Percentiles rank a stretch among this genome's conserved stretches.
phyloP scores from a whole-genome alignment of 1,284 basidiomycete genomes.

The Cutaneotrichosporon mucoides region DNA sequence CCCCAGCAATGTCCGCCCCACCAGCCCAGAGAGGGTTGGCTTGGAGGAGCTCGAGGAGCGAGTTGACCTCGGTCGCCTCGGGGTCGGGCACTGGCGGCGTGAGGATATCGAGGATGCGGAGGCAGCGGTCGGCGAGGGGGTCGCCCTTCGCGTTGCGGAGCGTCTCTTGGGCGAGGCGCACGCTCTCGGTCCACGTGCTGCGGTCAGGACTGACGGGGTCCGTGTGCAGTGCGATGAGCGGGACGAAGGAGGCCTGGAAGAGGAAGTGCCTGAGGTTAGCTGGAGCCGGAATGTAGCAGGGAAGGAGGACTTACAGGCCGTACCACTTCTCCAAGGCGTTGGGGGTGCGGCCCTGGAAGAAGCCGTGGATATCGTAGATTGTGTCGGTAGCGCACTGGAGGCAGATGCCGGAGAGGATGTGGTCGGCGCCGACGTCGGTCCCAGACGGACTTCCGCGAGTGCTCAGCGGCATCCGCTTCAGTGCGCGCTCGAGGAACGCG shows the following conservation, averaged over 20 bases:
- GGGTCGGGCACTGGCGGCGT: conserved; percentile 9
- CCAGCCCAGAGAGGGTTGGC: conserved; percentile 15
- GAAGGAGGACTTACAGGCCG: conserved; percentile 18
- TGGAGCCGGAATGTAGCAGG: background rate
- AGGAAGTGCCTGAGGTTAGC: conserved; percentile 23
- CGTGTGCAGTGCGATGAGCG: conserved; percentile 24
- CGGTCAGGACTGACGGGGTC: conserved; percentile 11
- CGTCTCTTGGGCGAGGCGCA: conserved; percentile 16
- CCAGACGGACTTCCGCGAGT: background rate
- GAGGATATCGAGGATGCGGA: conserved; percentile 18
- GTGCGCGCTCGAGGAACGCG: conserved; percentile 22
- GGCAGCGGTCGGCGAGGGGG: conserved; percentile 20
- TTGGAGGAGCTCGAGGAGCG: conserved; percentile 12
- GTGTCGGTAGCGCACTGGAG: conserved; percentile 19
- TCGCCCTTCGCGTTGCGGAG: conserved; percentile 11
- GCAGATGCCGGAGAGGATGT: conserved; percentile 13
- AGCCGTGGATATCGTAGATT: conserved; percentile 22
- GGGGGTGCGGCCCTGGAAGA: conserved; percentile 13
- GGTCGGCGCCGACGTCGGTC: conserved; percentile 8
- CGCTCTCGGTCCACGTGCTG: conserved; percentile 12
- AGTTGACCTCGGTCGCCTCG: background rate
- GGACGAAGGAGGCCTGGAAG: conserved; percentile 27
- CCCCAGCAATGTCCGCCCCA: conserved; percentile 6
- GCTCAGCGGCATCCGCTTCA: conserved; percentile 12
- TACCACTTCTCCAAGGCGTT: conserved; percentile 26